These are phyloP conservation scores for Fusarium pininemorale DNA, from an alignment of 2,329 filamentous ascomycete genomes.

Conservation along the genomic window DNA sequence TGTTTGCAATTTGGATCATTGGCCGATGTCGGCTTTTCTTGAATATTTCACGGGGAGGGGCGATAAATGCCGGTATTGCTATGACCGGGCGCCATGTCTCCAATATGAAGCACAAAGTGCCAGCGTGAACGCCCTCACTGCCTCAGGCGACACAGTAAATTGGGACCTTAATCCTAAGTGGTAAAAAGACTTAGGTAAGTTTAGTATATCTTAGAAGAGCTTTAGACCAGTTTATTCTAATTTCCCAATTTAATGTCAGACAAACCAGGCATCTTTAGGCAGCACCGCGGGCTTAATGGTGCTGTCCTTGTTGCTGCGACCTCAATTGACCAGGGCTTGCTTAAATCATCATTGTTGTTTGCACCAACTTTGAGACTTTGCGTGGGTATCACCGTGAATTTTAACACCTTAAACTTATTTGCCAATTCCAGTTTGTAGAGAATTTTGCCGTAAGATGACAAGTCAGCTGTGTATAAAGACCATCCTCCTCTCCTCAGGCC, in stretches of 20 bases:
- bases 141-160: neutral
- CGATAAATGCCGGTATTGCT: no score
- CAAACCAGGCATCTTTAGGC: neutral
- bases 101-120: neutral
- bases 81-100: accelerated
- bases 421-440: accelerated
- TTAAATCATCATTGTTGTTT: neutral
- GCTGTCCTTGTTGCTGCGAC: neutral
- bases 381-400: neutral
- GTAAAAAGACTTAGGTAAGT: accelerated
- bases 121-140: neutral
- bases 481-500: neutral
- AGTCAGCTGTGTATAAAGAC: neutral
- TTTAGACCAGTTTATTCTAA: no score
- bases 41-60: accelerated
- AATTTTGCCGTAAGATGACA: no score
- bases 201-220: no score
- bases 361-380: neutral
- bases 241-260: no score
- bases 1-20: accelerated
- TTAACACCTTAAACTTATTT: neutral
- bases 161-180: no score
- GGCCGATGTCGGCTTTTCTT: accelerated
- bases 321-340: neutral
- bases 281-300: neutral